Percentiles rank a stretch among this genome's conserved stretches.
Conservation (phyloP, 106 monocot species). For the Apostasia shenzhenica region DNA sequence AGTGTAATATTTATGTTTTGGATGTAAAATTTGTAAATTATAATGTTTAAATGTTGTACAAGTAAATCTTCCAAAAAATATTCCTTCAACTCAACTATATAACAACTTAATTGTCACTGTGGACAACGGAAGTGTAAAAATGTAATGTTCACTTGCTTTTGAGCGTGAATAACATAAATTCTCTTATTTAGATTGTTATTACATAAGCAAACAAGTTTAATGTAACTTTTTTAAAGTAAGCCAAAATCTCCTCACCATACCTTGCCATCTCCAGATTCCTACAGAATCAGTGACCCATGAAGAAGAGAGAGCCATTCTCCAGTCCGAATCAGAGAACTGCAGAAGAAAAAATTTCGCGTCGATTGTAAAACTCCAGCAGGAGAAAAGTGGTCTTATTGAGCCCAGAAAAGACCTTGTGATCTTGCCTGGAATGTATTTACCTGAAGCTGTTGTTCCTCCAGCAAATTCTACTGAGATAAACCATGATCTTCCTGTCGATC, state of each 20-base stretch:
- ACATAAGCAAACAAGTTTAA: not conserved
- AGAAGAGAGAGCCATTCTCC: constrained; percentile 27
- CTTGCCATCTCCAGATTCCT: constrained; percentile 12
- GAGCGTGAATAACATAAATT: not conserved
- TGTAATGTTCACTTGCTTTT: too few species aligned
- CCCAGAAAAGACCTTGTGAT: constrained; percentile 33
- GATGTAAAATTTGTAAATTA: too few species aligned
- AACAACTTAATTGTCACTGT: not conserved
- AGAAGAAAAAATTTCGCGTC: constrained; percentile 43
- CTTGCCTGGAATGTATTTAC: constrained; percentile 59
- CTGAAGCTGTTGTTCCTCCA: constrained; percentile 5
- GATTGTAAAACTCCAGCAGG: constrained; percentile 43
- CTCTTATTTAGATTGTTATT: not conserved
- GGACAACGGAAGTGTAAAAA: too few species aligned
- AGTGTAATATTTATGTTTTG: too few species aligned
- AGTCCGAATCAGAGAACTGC: constrained; percentile 31
- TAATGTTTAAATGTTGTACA: too few species aligned
- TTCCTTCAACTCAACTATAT: not conserved
- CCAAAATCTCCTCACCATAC: not conserved
- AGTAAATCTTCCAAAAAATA: too few species aligned
- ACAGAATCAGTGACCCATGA: constrained; percentile 11
- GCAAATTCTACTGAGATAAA: constrained; percentile 6
- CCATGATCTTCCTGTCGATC: constrained; percentile 2
- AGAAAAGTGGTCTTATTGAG: constrained; percentile 52
- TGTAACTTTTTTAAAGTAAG: too few species aligned